Conservation (phyloP, 805 yeast genomes). For the Metschnikowia corniflorae region DNA sequence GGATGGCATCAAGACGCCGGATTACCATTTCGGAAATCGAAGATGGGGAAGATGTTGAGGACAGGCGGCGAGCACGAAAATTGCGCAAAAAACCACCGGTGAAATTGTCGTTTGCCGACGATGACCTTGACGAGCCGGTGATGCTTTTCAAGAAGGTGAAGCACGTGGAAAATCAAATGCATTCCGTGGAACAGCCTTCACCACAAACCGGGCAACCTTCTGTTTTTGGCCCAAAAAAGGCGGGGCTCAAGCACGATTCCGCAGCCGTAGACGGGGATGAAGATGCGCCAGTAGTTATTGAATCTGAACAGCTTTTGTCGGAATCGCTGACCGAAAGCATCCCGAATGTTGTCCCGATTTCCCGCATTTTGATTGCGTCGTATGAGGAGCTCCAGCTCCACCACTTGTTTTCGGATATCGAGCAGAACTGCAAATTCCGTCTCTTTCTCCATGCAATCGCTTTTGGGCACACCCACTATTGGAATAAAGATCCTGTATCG, state of each 20-base stretch:
- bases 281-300: conserved; percentile 9
- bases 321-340: conserved; percentile 5
- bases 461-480: conserved; percentile 4
- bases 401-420: conserved; percentile 7
- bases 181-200: neutral
- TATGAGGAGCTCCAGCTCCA: conserved; percentile 13
- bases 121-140: conserved; percentile 6
- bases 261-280: conserved; percentile 1
- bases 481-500: conserved; percentile 9
- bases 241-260: neutral
- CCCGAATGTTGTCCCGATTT: conserved; percentile 1
- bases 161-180: conserved; percentile 1
- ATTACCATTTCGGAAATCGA: conserved; percentile 10
- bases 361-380: conserved; percentile 1
- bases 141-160: conserved; percentile 4
- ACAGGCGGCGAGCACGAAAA: conserved; percentile 3
- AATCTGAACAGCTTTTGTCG: conserved; percentile 6
- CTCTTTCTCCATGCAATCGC: conserved; percentile 14
- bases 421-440: conserved; percentile 15
- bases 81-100: conserved; percentile 3
- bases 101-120: conserved; percentile 6
- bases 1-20: conserved; percentile 7
- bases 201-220: neutral
- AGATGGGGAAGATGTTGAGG: conserved; percentile 13
- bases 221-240: neutral